Base-by-base conservation (phyloP, 2,329 filamentous ascomycete species). In the Lojkania enalia region DNA sequence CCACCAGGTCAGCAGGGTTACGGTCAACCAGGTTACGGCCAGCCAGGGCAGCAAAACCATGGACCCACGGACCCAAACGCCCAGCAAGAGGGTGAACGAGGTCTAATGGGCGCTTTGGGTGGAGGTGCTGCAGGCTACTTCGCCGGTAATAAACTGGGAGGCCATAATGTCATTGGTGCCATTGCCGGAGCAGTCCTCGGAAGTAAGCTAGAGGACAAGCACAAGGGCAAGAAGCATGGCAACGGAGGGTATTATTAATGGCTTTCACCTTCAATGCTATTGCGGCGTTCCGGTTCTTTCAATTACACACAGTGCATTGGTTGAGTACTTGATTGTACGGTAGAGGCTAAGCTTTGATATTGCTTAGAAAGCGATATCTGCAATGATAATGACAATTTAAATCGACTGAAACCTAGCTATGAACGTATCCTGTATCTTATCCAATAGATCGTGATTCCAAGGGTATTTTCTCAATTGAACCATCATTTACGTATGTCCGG, bases 71-170 rank as follows among this genome's bases (percentile, higher is more conserved):
- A 72, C 31, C 75, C 75, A 11, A 71, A 70, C 49, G 66, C 66
- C 43, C 74, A 74, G 27, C 72, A 70, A 36, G 77, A 80, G 37
- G 78, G 74, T 37, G 81, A 84, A 49, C 77, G 81, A 44, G 81
- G 80, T 27, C 67, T 84, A 4, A 75, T 79, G 56, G 79, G 81
- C 35, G 76, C 80, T 2, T 63, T 83, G 3, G 77, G 76, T 12
- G 82, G 82, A 32, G 80, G 77, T 32, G 72, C 79, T 3, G 78
- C 80, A 3, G 82, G 81, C 1, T 77, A 76, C 51, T 76, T 78
- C 50, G 69, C 79, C 4, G 81, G 81, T 14, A 71, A 75, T 56
- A 80, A 81, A 61, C 72, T 79, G 53, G 76, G 73, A 16, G 71
- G 73, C n/a, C 71, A 78, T n/a, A 79, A 79, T 3, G 66, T 84